A percentile compares a stretch with the other conserved stretches of the same genome.
Conservation (phyloP, 2,329 filamentous ascomycete genomes). For the Phialophora chinensis region DNA sequence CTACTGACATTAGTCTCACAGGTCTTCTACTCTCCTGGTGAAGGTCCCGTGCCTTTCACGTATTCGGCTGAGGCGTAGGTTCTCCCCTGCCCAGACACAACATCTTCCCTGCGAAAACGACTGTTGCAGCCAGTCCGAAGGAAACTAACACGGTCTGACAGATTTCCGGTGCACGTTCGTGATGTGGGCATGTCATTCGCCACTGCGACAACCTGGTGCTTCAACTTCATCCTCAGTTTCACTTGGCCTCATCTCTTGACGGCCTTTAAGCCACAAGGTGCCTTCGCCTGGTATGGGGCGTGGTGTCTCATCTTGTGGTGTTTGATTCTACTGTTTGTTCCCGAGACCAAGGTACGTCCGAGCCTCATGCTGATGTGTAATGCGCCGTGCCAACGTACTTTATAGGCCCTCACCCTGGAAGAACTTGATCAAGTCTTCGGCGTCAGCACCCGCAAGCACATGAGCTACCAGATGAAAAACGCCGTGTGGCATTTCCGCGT, state of each 20-base stretch:
- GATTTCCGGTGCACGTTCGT: constrained; percentile 65
- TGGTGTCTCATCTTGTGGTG: constrained; percentile 60
- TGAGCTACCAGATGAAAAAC: constrained; percentile 49
- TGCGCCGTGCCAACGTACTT: not conserved
- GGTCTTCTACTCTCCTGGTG: constrained; percentile 61
- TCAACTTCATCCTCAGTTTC: constrained; percentile 61
- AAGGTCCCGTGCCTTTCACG: constrained; percentile 68
- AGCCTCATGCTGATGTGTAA: not conserved
- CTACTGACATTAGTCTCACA: constrained; percentile 32
- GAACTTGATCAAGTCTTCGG: constrained; percentile 61
- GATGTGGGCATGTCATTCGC: constrained; percentile 67
- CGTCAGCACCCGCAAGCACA: constrained; percentile 55
- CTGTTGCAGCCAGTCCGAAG: not conserved
- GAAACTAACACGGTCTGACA: constrained; percentile 63
- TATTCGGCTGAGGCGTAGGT: constrained; percentile 62
- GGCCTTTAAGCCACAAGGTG: constrained; percentile 59
- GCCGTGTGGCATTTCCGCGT: constrained; percentile 50
- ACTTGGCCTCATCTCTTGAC: constrained; percentile 58
- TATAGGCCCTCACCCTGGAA: constrained; percentile 48
- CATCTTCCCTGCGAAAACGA: constrained; percentile 33
- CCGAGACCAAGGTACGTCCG: constrained; percentile 54
- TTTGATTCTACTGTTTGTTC: constrained; percentile 59
- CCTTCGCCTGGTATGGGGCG: constrained; percentile 63
- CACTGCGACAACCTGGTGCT: constrained; percentile 62
- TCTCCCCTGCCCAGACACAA: constrained; percentile 37